Evolutionary conservation across 257 asterid genomes (phyloP), one percentile per base, ranked within the genome.

Genomic region (Solanum chmielewskii): DNA sequence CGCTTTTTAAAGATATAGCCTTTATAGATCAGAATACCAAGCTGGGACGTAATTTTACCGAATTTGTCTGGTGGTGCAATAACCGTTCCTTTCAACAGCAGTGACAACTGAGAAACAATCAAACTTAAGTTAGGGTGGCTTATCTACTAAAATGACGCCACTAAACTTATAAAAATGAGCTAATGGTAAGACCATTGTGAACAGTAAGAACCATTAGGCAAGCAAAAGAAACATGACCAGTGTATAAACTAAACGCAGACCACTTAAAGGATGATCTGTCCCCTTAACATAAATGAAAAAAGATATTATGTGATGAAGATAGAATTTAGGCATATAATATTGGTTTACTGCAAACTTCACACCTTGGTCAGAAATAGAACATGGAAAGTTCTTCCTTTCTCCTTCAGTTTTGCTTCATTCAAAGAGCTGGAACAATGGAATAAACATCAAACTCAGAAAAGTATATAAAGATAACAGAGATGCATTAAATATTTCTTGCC

Each of bases 11-110:
- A 78, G 85, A 81, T 49, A 29, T 25, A 86, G 82, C 42, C 70
- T 86, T 31, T 20, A 27, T 80, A 86, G 74, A 29, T 82, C 69
- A 75, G 86, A 60, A 82, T 81, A 89, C 60, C 18, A 84, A 87
- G 56, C 62, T 52, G 86, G 83, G 44, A 69, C 39, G 45, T 59
- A 69, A 52, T 62, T 33, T 90, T 95, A 96, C 99, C 99, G 90
- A 95, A 96, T 89, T 92, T 96, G 91, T 96, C 99, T 44, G 99
- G 99, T 45, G 99, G 99, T 62, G 99, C 99, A 88, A 96, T 91
- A 87, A 96, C 99, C 2, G 98, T 90, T 90, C 99, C 99, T 90
- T 96, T 96, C 95, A 96, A 90, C 90, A 95, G 93, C 90, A 96
- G 95, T 83, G 99, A 94, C 92, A 95, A 90, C 98, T 96, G 94